Conservation (phyloP, 768 basidiomycete genomes). For the Tylopilus felleus region DNA sequence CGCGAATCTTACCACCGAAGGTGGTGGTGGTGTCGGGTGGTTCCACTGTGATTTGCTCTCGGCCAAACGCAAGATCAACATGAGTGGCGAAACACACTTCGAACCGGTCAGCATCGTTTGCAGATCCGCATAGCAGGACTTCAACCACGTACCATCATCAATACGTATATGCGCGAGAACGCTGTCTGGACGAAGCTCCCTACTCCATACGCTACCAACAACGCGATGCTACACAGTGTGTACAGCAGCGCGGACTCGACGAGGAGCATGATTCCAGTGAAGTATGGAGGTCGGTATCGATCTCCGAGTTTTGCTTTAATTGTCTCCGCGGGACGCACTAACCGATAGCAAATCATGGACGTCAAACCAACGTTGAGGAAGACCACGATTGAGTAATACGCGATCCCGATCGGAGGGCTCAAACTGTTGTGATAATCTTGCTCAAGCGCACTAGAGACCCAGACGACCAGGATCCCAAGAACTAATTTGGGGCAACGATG, state of each 20-base stretch:
- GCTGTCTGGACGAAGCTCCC: background rate
- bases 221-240: slow-evolving; percentile 7
- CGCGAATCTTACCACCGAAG: no score
- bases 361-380: slow-evolving; percentile 8
- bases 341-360: slow-evolving; percentile 7
- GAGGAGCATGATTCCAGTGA: background rate
- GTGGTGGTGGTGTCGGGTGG: no score
- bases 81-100: slow-evolving; percentile 13
- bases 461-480: slow-evolving; percentile 1
- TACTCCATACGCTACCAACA: background rate
- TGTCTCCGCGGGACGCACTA: background rate
- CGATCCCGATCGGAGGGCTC: background rate
- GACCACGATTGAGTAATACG: slow-evolving; percentile 1
- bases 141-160: slow-evolving; percentile 6
- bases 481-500: background rate
- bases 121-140: background rate
- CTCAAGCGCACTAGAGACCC: background rate
- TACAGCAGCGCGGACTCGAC: slow-evolving; percentile 14
- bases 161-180: background rate
- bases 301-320: slow-evolving; percentile 1
- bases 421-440: background rate
- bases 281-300: no score
- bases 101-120: background rate
- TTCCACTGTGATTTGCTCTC: background rate
- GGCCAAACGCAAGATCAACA: slow-evolving; percentile 11